Evolutionary conservation across 2,329 filamentous ascomycete genomes (phyloP).

Genomic region (Ophiocordyceps camponoti-saundersi): DNA sequence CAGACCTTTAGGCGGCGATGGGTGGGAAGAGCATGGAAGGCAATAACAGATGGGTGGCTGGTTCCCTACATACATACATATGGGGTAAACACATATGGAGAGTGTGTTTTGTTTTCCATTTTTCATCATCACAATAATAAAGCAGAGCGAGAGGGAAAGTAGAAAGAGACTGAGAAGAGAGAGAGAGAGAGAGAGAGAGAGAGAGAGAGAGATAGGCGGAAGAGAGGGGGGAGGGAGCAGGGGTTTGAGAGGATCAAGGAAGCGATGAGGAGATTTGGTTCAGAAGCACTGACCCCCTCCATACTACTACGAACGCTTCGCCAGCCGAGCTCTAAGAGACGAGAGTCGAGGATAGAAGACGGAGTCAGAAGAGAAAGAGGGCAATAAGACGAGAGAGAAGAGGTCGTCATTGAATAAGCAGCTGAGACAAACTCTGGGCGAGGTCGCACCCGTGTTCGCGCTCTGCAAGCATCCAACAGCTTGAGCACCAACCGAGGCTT

Average conservation of each 20-base stretch:
- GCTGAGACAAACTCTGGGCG: conserved; percentile 1
- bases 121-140: too few species aligned
- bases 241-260: neutral
- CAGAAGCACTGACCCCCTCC: neutral
- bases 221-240: neutral
- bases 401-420: neutral
- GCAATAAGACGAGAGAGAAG: neutral
- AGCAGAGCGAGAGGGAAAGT: neutral
- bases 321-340: too few species aligned
- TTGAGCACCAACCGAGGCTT: too few species aligned
- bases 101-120: too few species aligned
- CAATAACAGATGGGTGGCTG: neutral
- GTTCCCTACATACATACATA: conserved; percentile 1
- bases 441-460: neutral
- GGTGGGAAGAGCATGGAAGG: neutral
- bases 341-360: neutral
- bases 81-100: too few species aligned
- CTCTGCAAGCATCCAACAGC: neutral
- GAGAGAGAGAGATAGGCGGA: neutral
- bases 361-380: too few species aligned
- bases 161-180: neutral
- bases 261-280: neutral
- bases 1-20: neutral
- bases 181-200: neutral
- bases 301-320: too few species aligned